phyloP scores from a whole-genome alignment of 495 filamentous ascomycete species.

The Penicillium odoratum region DNA sequence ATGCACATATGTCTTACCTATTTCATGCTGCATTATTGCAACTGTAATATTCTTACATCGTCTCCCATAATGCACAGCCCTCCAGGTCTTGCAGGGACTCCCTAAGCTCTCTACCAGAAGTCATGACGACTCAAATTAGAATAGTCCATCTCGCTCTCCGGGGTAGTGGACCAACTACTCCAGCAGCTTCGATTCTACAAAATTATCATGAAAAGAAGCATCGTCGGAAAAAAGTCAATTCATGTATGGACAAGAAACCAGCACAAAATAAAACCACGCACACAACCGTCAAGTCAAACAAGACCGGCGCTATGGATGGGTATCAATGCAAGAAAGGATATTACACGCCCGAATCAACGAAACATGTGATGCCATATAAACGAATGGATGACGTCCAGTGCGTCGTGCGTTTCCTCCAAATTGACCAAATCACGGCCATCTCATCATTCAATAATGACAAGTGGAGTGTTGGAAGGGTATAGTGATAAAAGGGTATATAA shows the following conservation, averaged over 20 bases:
- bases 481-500: slow-evolving; percentile 10
- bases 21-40: background rate
- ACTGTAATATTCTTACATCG: no score
- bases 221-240: background rate
- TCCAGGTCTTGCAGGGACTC: no score
- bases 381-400: slow-evolving; percentile 6
- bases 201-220: background rate
- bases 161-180: no score
- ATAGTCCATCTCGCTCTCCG: no score
- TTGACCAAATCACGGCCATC: background rate
- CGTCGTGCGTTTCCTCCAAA: background rate
- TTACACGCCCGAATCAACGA: background rate
- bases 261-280: background rate
- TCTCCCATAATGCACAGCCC: no score
- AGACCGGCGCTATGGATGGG: slow-evolving; percentile 12
- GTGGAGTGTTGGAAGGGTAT: background rate
- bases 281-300: background rate
- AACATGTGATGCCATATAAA: background rate
- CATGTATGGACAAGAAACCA: background rate
- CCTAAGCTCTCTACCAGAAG: no score
- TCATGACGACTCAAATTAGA: no score
- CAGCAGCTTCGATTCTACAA: background rate
- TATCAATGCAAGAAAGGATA: slow-evolving; percentile 14
- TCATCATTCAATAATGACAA: background rate
- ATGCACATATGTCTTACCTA: background rate